Evolutionary conservation across 805 yeast genomes (phyloP).

Genomic region (Kuraishia ogatae): DNA sequence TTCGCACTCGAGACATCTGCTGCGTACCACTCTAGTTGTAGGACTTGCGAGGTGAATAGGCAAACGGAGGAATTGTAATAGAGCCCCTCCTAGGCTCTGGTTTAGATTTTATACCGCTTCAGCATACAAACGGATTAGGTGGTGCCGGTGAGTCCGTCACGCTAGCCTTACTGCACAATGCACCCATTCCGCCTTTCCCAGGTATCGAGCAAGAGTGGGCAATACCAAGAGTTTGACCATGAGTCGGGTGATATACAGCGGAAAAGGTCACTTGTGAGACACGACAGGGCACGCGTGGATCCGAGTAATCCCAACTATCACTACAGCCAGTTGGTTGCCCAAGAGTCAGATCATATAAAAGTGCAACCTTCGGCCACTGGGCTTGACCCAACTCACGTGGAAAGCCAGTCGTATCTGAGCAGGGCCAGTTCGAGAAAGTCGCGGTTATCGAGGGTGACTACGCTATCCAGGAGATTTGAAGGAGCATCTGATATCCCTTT

Average conservation of each 20-base stretch:
- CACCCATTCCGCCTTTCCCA: neutral
- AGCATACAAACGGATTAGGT: too few species aligned
- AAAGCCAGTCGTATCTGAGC: neutral
- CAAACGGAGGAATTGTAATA: too few species aligned
- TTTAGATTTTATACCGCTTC: too few species aligned
- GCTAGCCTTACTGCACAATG: neutral
- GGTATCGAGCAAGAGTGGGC: neutral
- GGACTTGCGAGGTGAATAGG: too few species aligned
- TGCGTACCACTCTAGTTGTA: too few species aligned
- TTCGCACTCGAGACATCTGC: too few species aligned
- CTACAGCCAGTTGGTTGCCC: conserved; percentile 66
- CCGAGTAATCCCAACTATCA: conserved; percentile 40
- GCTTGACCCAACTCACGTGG: conserved; percentile 40
- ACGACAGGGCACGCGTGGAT: conserved; percentile 54
- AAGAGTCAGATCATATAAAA: conserved; percentile 50
- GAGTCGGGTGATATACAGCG: conserved; percentile 12
- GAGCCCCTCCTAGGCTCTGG: too few species aligned
- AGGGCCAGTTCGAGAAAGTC: conserved; percentile 1
- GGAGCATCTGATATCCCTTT: conserved; percentile 1
- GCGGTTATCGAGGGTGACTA: neutral
- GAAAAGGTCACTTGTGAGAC: conserved; percentile 71
- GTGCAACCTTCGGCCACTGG: conserved; percentile 70
- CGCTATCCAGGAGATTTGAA: neutral
- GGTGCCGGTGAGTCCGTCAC: too few species aligned
- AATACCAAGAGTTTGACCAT: neutral